A percentile compares a stretch with the other conserved stretches of the same genome.
Evolutionary conservation across 1,284 basidiomycete genomes (phyloP).

Genomic region (Malassezia pachydermatis): DNA sequence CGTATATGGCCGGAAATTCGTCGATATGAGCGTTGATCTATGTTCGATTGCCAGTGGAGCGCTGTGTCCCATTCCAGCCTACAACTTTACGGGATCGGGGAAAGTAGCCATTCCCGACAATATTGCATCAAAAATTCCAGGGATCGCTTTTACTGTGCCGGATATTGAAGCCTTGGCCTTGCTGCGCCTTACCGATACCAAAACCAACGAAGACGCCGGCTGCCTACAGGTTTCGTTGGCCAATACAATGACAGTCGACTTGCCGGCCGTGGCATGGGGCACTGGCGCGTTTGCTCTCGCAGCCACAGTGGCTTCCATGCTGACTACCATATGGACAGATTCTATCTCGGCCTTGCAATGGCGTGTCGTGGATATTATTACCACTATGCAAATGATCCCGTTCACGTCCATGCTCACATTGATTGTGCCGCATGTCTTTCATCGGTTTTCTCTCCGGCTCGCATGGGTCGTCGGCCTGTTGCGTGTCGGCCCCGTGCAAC

Average conservation of each 20-base stretch:
- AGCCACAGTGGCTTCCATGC: slow-evolving; percentile 59
- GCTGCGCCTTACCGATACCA: slow-evolving; percentile 59
- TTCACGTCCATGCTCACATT: slow-evolving; percentile 66
- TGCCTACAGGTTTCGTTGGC: slow-evolving; percentile 83
- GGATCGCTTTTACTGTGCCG: slow-evolving; percentile 74
- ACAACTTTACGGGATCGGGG: slow-evolving; percentile 54
- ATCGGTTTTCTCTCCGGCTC: slow-evolving; percentile 71
- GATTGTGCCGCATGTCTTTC: slow-evolving; percentile 75
- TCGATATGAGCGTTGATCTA: slow-evolving; percentile 39
- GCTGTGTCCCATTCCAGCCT: slow-evolving; percentile 43
- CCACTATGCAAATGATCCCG: slow-evolving; percentile 71
- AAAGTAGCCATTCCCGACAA: slow-evolving; percentile 61
- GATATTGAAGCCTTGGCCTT: slow-evolving; percentile 83
- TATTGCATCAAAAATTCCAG: slow-evolving; percentile 57
- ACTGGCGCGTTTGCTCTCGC: slow-evolving; percentile 63
- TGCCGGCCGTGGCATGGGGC: slow-evolving; percentile 65
- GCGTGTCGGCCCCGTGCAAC: slow-evolving; percentile 59
- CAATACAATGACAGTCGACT: slow-evolving; percentile 75
- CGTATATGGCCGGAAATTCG: slow-evolving; percentile 39
- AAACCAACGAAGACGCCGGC: slow-evolving; percentile 61
- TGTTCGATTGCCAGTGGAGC: slow-evolving; percentile 32
- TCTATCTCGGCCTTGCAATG: slow-evolving; percentile 51
- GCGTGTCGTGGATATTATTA: slow-evolving; percentile 66
- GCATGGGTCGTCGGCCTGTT: slow-evolving; percentile 81
- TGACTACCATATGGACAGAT: slow-evolving; percentile 55